Conservation (phyloP, 1,284 basidiomycete species). For the Gomphus bonarii region DNA sequence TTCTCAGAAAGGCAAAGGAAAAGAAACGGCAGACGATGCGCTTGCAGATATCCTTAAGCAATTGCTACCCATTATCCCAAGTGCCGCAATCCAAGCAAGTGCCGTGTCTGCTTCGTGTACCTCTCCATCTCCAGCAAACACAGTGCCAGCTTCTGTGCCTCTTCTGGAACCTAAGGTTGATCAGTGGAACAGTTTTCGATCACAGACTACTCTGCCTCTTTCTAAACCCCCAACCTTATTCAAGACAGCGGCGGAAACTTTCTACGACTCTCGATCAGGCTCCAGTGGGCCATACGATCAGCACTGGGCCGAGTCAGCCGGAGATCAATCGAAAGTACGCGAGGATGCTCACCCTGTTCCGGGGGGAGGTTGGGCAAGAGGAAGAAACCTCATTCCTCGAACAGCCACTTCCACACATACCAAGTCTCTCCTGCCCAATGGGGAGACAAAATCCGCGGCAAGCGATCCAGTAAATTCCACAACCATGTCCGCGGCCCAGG, state of each 20-base stretch:
- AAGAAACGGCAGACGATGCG: not conserved
- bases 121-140: not conserved
- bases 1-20: conserved; percentile 5
- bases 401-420: not conserved
- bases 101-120: not conserved
- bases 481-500: not conserved
- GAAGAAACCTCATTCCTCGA: conserved; percentile 5
- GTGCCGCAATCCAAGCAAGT: not conserved
- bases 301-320: not conserved
- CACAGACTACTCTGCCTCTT: not conserved
- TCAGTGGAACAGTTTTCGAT: not conserved
- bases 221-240: conserved; percentile 1
- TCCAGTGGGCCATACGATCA: not conserved
- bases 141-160: not conserved
- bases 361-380: conserved; percentile 10
- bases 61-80: conserved; percentile 1
- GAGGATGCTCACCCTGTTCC: conserved; percentile 11
- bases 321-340: conserved; percentile 1
- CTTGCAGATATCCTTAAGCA: not conserved
- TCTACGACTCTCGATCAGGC: not conserved
- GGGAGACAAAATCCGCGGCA: not conserved
- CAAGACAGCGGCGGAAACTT: conserved; percentile 9
- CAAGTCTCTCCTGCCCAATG: not conserved
- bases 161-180: not conserved
- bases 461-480: not conserved